phyloP scores from a whole-genome alignment of 768 basidiomycete species.

The Cubamyces sp. region DNA sequence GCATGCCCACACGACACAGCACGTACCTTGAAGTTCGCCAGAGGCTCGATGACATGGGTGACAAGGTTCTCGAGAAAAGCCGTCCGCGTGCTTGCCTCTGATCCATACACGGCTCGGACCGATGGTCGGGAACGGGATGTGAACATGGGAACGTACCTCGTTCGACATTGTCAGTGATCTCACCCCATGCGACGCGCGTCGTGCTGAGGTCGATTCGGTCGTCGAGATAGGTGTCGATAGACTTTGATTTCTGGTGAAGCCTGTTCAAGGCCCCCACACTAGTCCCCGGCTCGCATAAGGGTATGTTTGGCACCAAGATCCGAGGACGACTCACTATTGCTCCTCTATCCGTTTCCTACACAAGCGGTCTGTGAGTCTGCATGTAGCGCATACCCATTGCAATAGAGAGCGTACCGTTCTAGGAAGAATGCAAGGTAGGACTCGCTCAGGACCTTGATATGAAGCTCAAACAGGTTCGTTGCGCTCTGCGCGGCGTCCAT shows the following conservation, averaged over 20 bases:
- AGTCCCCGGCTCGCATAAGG: background rate
- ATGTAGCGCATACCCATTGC: constrained; percentile 20
- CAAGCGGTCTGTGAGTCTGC: constrained; percentile 7
- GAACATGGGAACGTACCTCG: constrained; percentile 53
- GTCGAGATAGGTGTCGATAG: constrained; percentile 72
- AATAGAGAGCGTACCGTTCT: constrained; percentile 62
- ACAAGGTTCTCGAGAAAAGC: constrained; percentile 77
- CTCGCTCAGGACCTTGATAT: constrained; percentile 70
- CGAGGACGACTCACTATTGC: constrained; percentile 61
- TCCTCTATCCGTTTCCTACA: constrained; percentile 84
- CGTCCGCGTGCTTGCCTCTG: constrained; percentile 82
- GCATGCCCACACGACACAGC: background rate
- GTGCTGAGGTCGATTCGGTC: constrained; percentile 67
- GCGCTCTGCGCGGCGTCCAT: constrained; percentile 40
- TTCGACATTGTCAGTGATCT: constrained; percentile 85
- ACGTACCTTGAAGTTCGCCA: constrained; percentile 67
- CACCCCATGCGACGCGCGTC: constrained; percentile 76
- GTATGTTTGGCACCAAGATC: background rate
- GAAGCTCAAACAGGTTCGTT: constrained; percentile 69
- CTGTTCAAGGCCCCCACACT: constrained; percentile 78
- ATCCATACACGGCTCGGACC: background rate
- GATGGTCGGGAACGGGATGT: background rate
- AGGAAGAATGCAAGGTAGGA: constrained; percentile 85
- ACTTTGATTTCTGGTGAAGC: constrained; percentile 71
- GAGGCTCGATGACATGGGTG: constrained; percentile 71